These are phyloP conservation scores for Xylaria sp. DNA, from an alignment of 2,329 filamentous ascomycete genomes.

Conservation along the genomic window DNA sequence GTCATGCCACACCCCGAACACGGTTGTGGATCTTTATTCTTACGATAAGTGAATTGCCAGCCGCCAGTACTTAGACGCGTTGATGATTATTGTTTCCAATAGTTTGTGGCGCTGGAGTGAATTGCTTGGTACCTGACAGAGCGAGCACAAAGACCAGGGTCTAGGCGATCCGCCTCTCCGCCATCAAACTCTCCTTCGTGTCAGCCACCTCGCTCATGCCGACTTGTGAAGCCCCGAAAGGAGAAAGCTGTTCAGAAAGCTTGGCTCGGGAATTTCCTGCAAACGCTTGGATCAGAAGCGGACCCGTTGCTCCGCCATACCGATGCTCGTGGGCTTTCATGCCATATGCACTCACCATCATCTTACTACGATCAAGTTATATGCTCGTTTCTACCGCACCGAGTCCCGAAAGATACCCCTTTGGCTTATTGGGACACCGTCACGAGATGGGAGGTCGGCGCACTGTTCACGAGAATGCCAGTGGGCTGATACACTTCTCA, in stretches of 20 bases:
- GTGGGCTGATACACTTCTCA: not conserved
- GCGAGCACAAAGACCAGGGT: constrained; percentile 24
- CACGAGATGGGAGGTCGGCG: not conserved
- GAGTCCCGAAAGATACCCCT: not conserved
- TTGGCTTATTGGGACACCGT: not conserved
- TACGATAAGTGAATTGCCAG: constrained; percentile 1
- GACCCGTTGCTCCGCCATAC: constrained; percentile 32
- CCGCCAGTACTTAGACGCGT: constrained; percentile 21
- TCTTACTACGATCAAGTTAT: not conserved
- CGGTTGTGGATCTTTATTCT: not conserved
- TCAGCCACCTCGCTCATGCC: constrained; percentile 35
- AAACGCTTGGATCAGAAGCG: constrained; percentile 25
- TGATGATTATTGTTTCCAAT: constrained; percentile 13
- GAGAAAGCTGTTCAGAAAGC: constrained; percentile 24
- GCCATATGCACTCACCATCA: not conserved
- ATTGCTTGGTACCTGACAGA: constrained; percentile 31
- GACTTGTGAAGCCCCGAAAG: constrained; percentile 21
- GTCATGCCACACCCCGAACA: constrained; percentile 10
- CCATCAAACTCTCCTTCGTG: constrained; percentile 26
- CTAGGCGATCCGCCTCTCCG: constrained; percentile 24
- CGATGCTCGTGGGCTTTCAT: not conserved
- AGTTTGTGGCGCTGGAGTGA: constrained; percentile 16
- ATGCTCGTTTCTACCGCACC: not conserved
- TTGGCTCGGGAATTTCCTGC: constrained; percentile 31
- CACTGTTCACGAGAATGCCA: not conserved